These are phyloP conservation scores for Isatis tinctoria DNA, from an alignment of 345 rosid species.

Conservation along the genomic window DNA sequence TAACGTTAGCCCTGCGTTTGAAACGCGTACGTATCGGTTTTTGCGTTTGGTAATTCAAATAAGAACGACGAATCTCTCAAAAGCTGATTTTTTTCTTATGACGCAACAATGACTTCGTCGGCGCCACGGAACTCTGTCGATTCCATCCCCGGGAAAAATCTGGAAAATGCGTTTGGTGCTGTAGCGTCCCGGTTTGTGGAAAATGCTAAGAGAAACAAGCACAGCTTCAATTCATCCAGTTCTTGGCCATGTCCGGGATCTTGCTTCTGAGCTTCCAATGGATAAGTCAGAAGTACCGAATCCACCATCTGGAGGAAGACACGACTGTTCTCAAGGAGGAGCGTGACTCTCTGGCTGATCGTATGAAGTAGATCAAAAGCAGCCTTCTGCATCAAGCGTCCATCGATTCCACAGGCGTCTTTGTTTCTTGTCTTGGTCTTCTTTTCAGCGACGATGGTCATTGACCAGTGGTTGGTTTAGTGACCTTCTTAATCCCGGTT, in stretches of 20 bases:
- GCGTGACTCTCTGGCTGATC: background rate
- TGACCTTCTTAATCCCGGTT: background rate
- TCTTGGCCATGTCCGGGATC: constrained; percentile 59
- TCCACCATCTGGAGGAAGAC: constrained; percentile 23
- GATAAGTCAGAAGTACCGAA: constrained; percentile 68
- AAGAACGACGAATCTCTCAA: background rate
- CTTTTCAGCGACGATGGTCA: background rate
- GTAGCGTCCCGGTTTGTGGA: background rate
- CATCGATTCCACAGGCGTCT: background rate
- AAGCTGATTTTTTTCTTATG: background rate
- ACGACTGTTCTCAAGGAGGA: background rate
- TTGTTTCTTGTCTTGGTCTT: background rate
- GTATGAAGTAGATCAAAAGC: background rate
- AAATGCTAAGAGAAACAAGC: background rate
- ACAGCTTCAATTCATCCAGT: constrained; percentile 14
- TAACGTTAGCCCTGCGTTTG: background rate
- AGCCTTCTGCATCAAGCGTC: background rate
- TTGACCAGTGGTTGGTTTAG: background rate
- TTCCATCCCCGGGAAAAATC: background rate
- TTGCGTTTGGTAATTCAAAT: background rate
- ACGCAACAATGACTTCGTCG: background rate
- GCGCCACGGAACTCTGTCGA: background rate
- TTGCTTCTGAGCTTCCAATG: constrained; percentile 61
- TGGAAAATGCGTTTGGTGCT: background rate
- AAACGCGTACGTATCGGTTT: background rate